Evolutionary conservation across 352 stramenopile species (phyloP).

Genomic region (Elongisporangium anandrum): DNA sequence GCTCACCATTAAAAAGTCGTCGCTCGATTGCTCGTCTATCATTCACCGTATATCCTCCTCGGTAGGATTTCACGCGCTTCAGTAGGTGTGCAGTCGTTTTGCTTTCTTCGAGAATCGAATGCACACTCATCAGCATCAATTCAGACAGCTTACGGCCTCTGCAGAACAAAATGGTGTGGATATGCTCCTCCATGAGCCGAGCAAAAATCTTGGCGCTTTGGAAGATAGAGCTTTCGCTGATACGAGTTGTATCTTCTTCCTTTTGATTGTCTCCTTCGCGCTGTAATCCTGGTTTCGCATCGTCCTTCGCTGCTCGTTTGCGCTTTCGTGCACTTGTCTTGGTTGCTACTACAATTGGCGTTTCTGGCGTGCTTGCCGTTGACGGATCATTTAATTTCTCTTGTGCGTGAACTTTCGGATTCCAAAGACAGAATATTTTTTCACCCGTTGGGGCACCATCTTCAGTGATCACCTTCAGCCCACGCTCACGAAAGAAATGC

Average conservation of each 20-base stretch:
- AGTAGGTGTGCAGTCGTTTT: slow-evolving; percentile 36
- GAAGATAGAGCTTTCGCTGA: slow-evolving; percentile 59
- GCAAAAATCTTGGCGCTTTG: slow-evolving; percentile 92
- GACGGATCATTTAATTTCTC: slow-evolving; percentile 2
- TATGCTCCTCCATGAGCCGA: slow-evolving; percentile 79
- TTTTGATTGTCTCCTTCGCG: not conserved
- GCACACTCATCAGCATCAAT: slow-evolving; percentile 86
- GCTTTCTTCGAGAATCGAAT: slow-evolving; percentile 50
- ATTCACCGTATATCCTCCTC: slow-evolving; percentile 93
- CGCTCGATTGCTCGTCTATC: slow-evolving; percentile 93
- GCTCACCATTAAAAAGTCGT: slow-evolving; percentile 91
- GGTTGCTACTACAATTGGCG: too few species aligned
- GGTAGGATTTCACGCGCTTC: slow-evolving; percentile 91
- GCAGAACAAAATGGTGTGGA: slow-evolving; percentile 96
- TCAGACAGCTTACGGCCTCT: slow-evolving; percentile 93
- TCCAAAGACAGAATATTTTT: slow-evolving; percentile 96
- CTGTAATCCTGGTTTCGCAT: not conserved
- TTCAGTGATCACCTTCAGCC: slow-evolving; percentile 76
- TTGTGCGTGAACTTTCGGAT: slow-evolving; percentile 66
- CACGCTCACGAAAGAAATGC: slow-evolving; percentile 57
- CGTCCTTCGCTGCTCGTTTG: not conserved
- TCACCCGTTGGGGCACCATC: slow-evolving; percentile 87
- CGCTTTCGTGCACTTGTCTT: not conserved
- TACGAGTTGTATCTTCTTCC: not conserved
- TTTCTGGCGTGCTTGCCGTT: not conserved